Conservation (phyloP, 1,139 yeast species). For the Blastobotrys proliferans region DNA sequence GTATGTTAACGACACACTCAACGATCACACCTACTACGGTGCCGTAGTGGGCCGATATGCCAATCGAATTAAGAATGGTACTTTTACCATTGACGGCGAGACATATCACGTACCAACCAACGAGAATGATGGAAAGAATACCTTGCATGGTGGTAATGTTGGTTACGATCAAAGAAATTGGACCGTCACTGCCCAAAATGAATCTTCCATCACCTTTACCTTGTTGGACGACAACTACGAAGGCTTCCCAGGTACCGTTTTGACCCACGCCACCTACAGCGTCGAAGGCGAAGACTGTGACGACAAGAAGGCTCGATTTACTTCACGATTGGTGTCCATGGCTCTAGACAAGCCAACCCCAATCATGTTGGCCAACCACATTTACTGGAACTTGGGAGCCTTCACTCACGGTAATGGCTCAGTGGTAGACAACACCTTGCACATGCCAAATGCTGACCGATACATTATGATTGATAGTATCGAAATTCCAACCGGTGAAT, state of each 20-base stretch:
- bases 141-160: constrained; percentile 43
- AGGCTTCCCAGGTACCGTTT: constrained; percentile 49
- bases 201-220: constrained; percentile 15
- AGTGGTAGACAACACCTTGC: constrained; percentile 12
- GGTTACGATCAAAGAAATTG: constrained; percentile 42
- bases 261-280: constrained; percentile 40
- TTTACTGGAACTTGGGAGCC: constrained; percentile 46
- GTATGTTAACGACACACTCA: constrained; percentile 15
- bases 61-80: constrained; percentile 46
- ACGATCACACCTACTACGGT: constrained; percentile 48
- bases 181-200: constrained; percentile 15
- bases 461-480: constrained; percentile 14
- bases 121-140: constrained; percentile 36
- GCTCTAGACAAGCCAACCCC: constrained; percentile 40
- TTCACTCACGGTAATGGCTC: constrained; percentile 17
- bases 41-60: constrained; percentile 58
- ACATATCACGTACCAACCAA: constrained; percentile 39
- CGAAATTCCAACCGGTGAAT: constrained; percentile 17
- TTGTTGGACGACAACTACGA: constrained; percentile 41
- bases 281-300: constrained; percentile 20
- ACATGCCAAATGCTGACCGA: constrained; percentile 15
- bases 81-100: constrained; percentile 38
- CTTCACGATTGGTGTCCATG: constrained; percentile 45
- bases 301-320: constrained; percentile 29
- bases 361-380: constrained; percentile 52